A percentile compares a stretch with the other conserved stretches of the same genome.
Evolutionary conservation across 2,329 filamentous ascomycete species (phyloP).

Genomic region (Hortaea werneckii): DNA sequence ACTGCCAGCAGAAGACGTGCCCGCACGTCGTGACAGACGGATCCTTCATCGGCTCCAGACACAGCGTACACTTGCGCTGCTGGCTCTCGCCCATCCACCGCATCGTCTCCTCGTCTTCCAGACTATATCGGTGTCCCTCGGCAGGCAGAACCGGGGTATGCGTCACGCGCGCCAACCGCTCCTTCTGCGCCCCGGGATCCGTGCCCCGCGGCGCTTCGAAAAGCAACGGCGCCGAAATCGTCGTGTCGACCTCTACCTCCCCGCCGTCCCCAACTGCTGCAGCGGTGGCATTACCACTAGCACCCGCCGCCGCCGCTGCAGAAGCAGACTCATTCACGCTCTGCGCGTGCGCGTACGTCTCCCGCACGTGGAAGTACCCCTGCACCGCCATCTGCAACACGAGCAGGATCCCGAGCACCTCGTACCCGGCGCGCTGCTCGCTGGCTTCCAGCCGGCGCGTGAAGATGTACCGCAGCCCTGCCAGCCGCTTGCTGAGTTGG

Average conservation of each 20-base stretch:
- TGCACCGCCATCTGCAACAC: conserved; percentile 82
- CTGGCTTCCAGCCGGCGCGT: conserved; percentile 62
- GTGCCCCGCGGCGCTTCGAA: conserved; percentile 35
- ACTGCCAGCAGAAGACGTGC: conserved; percentile 95
- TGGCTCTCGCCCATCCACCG: conserved; percentile 69
- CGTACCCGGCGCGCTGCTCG: conserved; percentile 73
- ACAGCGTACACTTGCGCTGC: conserved; percentile 88
- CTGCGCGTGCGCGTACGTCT: conserved; percentile 35
- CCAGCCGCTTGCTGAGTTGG: conserved; percentile 78
- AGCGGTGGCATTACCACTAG: conserved; percentile 20
- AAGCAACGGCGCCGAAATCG: conserved; percentile 53
- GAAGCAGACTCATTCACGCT: conserved; percentile 19
- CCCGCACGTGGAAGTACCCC: conserved; percentile 67
- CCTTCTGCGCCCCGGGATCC: conserved; percentile 21
- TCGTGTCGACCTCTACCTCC: conserved; percentile 53
- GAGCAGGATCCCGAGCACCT: conserved; percentile 82
- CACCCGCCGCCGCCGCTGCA: conserved; percentile 6
- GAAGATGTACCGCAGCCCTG: conserved; percentile 84
- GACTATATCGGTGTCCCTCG: conserved; percentile 50
- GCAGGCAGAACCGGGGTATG: conserved; percentile 30
- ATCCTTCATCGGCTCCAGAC: conserved; percentile 81
- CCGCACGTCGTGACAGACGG: conserved; percentile 88
- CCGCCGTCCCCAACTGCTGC: conserved; percentile 41
- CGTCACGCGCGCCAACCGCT: conserved; percentile 23
- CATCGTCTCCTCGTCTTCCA: conserved; percentile 58